Evolutionary conservation across 2,329 filamentous ascomycete species (phyloP).

Genomic region (Xylaria hypoxylon): DNA sequence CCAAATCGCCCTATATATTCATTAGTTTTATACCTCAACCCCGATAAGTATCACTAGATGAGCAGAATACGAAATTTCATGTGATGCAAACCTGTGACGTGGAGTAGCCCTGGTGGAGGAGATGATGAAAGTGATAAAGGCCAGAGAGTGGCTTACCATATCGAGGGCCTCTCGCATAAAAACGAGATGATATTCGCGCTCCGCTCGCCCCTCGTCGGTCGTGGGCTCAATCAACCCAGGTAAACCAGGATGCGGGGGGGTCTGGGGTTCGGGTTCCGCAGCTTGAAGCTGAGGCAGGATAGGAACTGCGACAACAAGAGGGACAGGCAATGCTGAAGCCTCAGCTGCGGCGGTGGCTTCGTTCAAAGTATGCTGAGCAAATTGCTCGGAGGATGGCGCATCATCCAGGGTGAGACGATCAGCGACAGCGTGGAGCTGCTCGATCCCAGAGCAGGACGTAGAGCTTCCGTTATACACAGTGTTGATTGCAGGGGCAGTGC

Average conservation of each 20-base stretch:
- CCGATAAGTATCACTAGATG: not conserved
- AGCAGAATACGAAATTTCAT: not conserved
- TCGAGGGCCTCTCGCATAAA: conserved; percentile 89
- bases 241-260: conserved; percentile 40
- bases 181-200: conserved; percentile 59
- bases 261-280: conserved; percentile 35
- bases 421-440: conserved; percentile 39
- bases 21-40: conserved; percentile 42
- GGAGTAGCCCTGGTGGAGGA: not conserved
- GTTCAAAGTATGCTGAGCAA: conserved; percentile 33
- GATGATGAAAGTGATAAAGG: not conserved
- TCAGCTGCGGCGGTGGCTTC: conserved; percentile 41
- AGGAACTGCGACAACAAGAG: conserved; percentile 45
- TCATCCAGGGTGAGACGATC: conserved; percentile 46
- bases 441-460: conserved; percentile 19
- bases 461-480: conserved; percentile 31
- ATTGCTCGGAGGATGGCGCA: conserved; percentile 28
- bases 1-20: conserved; percentile 77
- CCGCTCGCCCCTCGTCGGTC: conserved; percentile 52
- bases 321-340: conserved; percentile 43
- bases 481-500: conserved; percentile 34
- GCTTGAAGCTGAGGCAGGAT: conserved; percentile 37
- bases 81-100: not conserved
- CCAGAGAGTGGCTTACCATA: conserved; percentile 69
- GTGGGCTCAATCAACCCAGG: conserved; percentile 51